Evolutionary conservation across 2,329 filamentous ascomycete genomes (phyloP).

Genomic region (Penicillium sp.): DNA sequence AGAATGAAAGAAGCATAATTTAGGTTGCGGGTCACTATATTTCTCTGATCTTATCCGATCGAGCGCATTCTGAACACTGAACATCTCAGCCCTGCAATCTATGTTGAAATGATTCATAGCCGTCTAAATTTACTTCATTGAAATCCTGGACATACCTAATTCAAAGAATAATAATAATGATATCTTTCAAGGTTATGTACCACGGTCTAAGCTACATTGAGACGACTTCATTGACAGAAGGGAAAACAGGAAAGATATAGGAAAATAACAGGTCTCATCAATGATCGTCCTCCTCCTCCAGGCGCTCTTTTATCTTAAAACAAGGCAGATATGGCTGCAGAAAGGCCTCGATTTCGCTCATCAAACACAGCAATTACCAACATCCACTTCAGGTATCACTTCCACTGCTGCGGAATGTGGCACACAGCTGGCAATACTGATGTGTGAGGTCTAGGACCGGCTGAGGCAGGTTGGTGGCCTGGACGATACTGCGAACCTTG

Average conservation of each 20-base stretch:
- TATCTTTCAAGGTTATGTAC: conserved; percentile 12
- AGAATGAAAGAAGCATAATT: too few species aligned
- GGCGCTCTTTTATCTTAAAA: conserved; percentile 16
- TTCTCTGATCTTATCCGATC: too few species aligned
- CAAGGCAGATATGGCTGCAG: conserved; percentile 4
- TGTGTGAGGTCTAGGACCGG: conserved; percentile 92
- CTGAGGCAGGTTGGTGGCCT: conserved; percentile 91
- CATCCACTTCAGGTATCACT: conserved; percentile 67
- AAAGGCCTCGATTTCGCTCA: not conserved
- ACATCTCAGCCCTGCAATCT: too few species aligned
- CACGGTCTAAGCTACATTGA: conserved; percentile 12
- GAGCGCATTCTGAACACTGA: too few species aligned
- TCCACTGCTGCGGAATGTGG: conserved; percentile 90
- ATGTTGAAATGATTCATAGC: too few species aligned
- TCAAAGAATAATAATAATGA: not conserved
- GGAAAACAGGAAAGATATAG: conserved; percentile 11
- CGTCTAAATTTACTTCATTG: not conserved
- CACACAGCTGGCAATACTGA: conserved; percentile 92
- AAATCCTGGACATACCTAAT: not conserved
- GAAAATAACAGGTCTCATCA: conserved; percentile 16
- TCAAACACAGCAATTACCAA: not conserved
- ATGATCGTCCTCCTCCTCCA: conserved; percentile 22
- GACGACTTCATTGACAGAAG: conserved; percentile 8
- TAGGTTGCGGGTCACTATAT: too few species aligned
- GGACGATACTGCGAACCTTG: conserved; percentile 95